A percentile compares a stretch with the other conserved stretches of the same genome.
These are phyloP conservation scores for Yarrowia galli DNA, from an alignment of 1,139 yeast species.

Conservation along the genomic window DNA sequence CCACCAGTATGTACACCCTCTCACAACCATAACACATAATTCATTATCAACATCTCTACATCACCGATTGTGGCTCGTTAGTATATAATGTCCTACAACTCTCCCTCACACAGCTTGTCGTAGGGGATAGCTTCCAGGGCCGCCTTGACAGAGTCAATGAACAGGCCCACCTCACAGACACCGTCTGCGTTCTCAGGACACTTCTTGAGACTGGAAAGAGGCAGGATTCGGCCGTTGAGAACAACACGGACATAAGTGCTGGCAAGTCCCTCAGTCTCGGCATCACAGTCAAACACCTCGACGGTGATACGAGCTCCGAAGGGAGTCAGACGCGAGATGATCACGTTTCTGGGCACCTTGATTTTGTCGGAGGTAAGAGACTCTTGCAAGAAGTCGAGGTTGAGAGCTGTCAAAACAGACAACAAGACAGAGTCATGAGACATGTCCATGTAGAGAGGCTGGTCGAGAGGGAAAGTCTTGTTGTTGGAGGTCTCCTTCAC, in stretches of 20 bases:
- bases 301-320: constrained; percentile 55
- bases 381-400: constrained; percentile 51
- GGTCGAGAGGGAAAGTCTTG: constrained; percentile 53
- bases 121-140: constrained; percentile 50
- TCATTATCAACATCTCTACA: background rate
- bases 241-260: constrained; percentile 50
- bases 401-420: constrained; percentile 53
- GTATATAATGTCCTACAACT: background rate
- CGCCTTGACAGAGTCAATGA: constrained; percentile 49
- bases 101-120: constrained; percentile 51
- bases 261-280: constrained; percentile 5
- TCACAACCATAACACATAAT: background rate
- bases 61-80: background rate
- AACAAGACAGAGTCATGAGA: constrained; percentile 55
- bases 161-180: constrained; percentile 51
- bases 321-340: constrained; percentile 54
- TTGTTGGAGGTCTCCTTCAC: constrained; percentile 48
- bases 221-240: constrained; percentile 54
- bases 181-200: constrained; percentile 52
- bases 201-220: constrained; percentile 50
- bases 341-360: constrained; percentile 54
- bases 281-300: constrained; percentile 53
- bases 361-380: constrained; percentile 51
- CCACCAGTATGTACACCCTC: too few relatives aligned
- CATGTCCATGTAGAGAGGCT: constrained; percentile 55